Evolutionary conservation across 129 eudicot species (phyloP).

Genomic region (Kitagawia praeruptora): DNA sequence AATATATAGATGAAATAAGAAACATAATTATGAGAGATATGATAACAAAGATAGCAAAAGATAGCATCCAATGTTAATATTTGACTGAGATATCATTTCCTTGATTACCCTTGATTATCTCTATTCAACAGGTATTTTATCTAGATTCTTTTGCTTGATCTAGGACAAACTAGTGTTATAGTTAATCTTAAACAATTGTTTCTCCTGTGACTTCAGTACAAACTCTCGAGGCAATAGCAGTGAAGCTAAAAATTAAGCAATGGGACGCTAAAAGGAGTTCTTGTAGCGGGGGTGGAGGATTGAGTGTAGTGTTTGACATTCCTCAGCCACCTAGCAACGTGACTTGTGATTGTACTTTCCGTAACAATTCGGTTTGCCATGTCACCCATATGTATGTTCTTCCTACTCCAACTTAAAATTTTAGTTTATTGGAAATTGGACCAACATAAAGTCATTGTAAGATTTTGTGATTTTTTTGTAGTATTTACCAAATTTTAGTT

Average conservation of each 20-base stretch:
- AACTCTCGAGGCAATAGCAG: constrained; percentile 40
- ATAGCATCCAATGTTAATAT: too few relatives aligned
- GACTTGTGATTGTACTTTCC: constrained; percentile 55
- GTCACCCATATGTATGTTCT: constrained; percentile 55
- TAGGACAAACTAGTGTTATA: background rate
- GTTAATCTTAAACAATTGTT: background rate
- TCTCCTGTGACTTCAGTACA: constrained; percentile 36
- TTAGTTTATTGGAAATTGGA: too few relatives aligned
- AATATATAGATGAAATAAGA: too few relatives aligned
- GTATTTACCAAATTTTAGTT: background rate
- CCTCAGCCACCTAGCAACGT: constrained; percentile 28
- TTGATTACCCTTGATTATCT: too few relatives aligned
- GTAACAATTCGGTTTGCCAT: constrained; percentile 53
- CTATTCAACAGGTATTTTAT: background rate
- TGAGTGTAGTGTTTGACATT: constrained; percentile 20
- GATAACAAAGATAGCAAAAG: too few relatives aligned
- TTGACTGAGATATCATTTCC: too few relatives aligned
- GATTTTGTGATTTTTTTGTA: constrained; percentile 12
- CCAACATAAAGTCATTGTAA: constrained; percentile 69
- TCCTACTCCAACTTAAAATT: background rate
- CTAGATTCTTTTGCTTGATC: background rate
- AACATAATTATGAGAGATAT: too few relatives aligned
- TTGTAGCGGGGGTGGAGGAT: constrained; percentile 28
- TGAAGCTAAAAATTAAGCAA: constrained; percentile 34
- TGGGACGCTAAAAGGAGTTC: constrained; percentile 44